These are phyloP conservation scores for Castanopsis chinensis DNA, from an alignment of 306 rosid species.

Conservation along the genomic window DNA sequence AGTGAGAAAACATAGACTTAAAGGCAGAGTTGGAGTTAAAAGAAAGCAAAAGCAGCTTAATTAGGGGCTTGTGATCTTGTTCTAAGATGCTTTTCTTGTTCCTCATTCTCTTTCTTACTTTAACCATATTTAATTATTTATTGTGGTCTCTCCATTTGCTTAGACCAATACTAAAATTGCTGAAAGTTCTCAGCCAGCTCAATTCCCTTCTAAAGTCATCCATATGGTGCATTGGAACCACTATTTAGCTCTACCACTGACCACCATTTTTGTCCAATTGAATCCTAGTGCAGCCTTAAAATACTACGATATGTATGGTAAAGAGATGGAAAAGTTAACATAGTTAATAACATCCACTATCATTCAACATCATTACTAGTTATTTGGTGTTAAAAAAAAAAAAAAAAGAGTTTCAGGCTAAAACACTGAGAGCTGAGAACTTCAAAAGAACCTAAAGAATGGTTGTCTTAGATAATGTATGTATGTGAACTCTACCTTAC, in stretches of 20 bases:
- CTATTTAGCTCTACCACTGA: neutral
- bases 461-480: too few relatives aligned
- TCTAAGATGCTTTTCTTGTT: constrained; percentile 42
- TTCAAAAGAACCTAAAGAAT: too few relatives aligned
- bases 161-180: constrained; percentile 8
- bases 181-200: neutral
- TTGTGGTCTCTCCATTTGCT: neutral
- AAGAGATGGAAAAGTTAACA: constrained; percentile 12
- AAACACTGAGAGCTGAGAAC: too few relatives aligned
- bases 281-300: constrained; percentile 2
- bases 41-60: constrained; percentile 31
- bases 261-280: too few relatives aligned
- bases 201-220: constrained; percentile 6
- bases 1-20: constrained; percentile 14
- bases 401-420: too few relatives aligned
- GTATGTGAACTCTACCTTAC: too few relatives aligned
- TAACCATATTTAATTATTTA: constrained; percentile 7
- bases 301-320: constrained; percentile 9
- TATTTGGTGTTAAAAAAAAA: neutral
- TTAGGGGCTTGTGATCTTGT: constrained; percentile 18
- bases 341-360: neutral
- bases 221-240: constrained; percentile 8
- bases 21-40: constrained; percentile 24
- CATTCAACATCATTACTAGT: neutral
- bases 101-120: constrained; percentile 29